Conservation (phyloP, 2,329 filamentous ascomycete genomes). For the Beauveria scarabaeidicola region DNA sequence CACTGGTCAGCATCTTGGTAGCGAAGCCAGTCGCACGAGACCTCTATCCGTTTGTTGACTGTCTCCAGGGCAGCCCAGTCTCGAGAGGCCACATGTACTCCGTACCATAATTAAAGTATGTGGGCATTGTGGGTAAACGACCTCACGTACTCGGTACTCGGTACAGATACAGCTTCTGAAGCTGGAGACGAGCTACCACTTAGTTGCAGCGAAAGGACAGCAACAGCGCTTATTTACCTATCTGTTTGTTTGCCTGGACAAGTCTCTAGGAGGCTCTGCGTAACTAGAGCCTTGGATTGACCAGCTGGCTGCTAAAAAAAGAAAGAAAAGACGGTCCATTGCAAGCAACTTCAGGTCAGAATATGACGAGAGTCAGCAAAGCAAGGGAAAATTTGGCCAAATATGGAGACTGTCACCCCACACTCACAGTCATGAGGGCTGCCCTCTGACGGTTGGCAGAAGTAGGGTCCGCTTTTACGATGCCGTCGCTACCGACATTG, state of each 20-base stretch:
- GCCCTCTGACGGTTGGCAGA: conserved; percentile 1
- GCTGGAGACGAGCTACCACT: neutral
- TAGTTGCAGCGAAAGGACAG: neutral
- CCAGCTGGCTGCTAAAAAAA: neutral
- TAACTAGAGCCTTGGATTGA: neutral
- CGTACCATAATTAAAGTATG: conserved; percentile 5
- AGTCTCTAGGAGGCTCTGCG: neutral
- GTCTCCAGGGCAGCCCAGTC: neutral
- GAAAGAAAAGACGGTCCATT: neutral
- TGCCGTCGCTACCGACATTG: conserved; percentile 10
- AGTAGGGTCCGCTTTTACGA: conserved; percentile 6
- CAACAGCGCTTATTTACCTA: neutral
- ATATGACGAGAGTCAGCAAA: neutral
- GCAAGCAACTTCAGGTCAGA: neutral
- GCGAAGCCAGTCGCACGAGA: neutral
- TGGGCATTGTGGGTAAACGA: conserved; percentile 2
- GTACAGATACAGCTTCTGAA: neutral
- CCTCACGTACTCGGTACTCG: too few relatives aligned
- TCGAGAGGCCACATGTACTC: neutral
- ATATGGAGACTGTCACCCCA: conserved; percentile 7
- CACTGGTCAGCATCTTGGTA: neutral
- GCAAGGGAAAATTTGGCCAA: conserved; percentile 1
- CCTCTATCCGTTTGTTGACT: neutral
- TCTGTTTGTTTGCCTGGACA: neutral
- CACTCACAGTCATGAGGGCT: conserved; percentile 3